These are phyloP conservation scores for Candida andamanensis DNA, from an alignment of 805 yeast genomes.

Conservation along the genomic window DNA sequence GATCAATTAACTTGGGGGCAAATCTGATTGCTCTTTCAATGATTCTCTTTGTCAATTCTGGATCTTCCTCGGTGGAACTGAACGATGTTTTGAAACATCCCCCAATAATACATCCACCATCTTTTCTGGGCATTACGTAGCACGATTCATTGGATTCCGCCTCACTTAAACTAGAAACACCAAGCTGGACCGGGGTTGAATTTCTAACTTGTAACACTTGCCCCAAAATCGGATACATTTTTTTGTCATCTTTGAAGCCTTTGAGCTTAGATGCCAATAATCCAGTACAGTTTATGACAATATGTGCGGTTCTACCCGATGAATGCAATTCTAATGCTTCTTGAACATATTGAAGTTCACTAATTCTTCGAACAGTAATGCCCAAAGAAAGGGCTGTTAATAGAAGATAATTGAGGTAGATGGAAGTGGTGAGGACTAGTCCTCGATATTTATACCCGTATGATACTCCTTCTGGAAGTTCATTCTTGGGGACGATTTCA, in stretches of 20 bases:
- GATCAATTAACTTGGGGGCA: slow-evolving; percentile 35
- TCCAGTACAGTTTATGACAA: slow-evolving; percentile 58
- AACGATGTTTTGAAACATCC: slow-evolving; percentile 34
- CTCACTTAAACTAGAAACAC: slow-evolving; percentile 25
- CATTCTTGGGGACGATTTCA: slow-evolving; percentile 24
- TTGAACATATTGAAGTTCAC: slow-evolving; percentile 34
- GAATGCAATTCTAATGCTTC: slow-evolving; percentile 45
- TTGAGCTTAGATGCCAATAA: slow-evolving; percentile 38
- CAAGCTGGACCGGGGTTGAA: slow-evolving; percentile 22
- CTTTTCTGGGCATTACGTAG: slow-evolving; percentile 65
- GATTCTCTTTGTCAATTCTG: slow-evolving; percentile 43
- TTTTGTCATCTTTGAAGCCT: slow-evolving; percentile 40
- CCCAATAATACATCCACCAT: slow-evolving; percentile 69
- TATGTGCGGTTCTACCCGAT: slow-evolving; percentile 38
- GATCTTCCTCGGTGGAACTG: slow-evolving; percentile 25
- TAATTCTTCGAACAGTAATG: slow-evolving; percentile 40
- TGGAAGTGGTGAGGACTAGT: slow-evolving; percentile 54
- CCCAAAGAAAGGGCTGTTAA: slow-evolving; percentile 44
- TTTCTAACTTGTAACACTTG: slow-evolving; percentile 53
- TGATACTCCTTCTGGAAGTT: slow-evolving; percentile 36
- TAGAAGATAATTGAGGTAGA: slow-evolving; percentile 50
- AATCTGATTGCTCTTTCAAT: slow-evolving; percentile 38
- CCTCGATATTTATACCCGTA: slow-evolving; percentile 49
- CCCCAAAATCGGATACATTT: slow-evolving; percentile 52
- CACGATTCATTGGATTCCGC: slow-evolving; percentile 38